These are phyloP conservation scores for Colletotrichum sp. DNA, from an alignment of 2,329 filamentous ascomycete species.

Conservation along the genomic window DNA sequence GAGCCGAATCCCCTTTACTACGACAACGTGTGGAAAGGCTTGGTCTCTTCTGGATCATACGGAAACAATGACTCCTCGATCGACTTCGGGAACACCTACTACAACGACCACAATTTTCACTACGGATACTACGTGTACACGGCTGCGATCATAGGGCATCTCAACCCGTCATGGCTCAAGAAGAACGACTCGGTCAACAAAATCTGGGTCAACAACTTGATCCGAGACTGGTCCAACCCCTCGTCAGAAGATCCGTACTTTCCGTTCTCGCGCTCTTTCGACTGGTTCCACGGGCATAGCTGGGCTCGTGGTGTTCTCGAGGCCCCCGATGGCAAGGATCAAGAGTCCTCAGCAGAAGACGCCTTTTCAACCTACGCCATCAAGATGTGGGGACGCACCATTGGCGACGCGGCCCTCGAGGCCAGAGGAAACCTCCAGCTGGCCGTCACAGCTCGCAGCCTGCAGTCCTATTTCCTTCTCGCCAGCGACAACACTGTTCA, in stretches of 20 bases:
- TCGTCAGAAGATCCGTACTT: slow-evolving; percentile 69
- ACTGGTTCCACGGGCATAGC: slow-evolving; percentile 85
- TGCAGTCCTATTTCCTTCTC: slow-evolving; percentile 79
- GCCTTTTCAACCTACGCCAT: slow-evolving; percentile 78
- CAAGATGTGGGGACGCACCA: slow-evolving; percentile 82
- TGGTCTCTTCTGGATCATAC: slow-evolving; percentile 73
- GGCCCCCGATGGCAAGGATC: slow-evolving; percentile 68
- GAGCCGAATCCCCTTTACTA: slow-evolving; percentile 64
- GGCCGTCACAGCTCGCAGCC: slow-evolving; percentile 68
- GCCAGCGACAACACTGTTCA: slow-evolving; percentile 64
- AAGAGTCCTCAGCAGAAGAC: slow-evolving; percentile 85
- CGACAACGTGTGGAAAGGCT: slow-evolving; percentile 70
- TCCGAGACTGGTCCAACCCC: slow-evolving; percentile 77
- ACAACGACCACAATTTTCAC: slow-evolving; percentile 70
- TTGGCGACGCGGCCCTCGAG: slow-evolving; percentile 74
- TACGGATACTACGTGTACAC: slow-evolving; percentile 84
- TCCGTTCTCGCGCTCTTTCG: slow-evolving; percentile 77
- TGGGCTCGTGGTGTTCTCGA: slow-evolving; percentile 78
- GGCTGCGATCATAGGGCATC: slow-evolving; percentile 74
- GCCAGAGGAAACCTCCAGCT: slow-evolving; percentile 78
- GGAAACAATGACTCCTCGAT: slow-evolving; percentile 63
- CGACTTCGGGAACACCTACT: slow-evolving; percentile 83
- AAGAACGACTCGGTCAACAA: slow-evolving; percentile 53
- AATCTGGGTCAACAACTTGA: slow-evolving; percentile 76
- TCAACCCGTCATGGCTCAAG: slow-evolving; percentile 72